Percentiles rank a stretch among this genome's conserved stretches.
These are phyloP conservation scores for Curvularia eragrostidis DNA, from an alignment of 2,329 filamentous ascomycete genomes.

Conservation along the genomic window DNA sequence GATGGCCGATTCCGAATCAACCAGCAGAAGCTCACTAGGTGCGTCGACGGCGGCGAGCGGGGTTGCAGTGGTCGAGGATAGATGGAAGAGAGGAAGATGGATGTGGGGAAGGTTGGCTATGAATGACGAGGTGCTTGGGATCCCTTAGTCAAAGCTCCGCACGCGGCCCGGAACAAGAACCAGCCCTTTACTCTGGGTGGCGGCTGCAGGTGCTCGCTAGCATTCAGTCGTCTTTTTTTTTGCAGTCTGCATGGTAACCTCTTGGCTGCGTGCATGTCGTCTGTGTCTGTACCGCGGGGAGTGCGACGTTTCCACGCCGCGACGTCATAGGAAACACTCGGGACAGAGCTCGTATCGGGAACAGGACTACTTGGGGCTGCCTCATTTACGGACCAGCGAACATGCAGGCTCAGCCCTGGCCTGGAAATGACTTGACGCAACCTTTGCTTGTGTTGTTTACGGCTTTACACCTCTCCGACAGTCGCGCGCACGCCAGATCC, in stretches of 20 bases:
- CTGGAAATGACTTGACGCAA: not conserved
- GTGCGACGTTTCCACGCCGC: constrained; percentile 3
- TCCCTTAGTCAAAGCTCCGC: constrained; percentile 23
- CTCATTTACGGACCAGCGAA: constrained; percentile 11
- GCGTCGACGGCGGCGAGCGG: constrained; percentile 2
- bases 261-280: not conserved
- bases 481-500: not conserved
- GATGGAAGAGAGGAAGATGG: constrained; percentile 16
- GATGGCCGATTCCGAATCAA: not conserved
- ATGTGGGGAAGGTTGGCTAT: constrained; percentile 23
- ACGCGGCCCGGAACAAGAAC: constrained; percentile 15
- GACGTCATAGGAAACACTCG: constrained; percentile 14
- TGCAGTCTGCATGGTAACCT: constrained; percentile 2
- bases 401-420: constrained; percentile 10
- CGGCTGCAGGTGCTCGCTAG: constrained; percentile 9
- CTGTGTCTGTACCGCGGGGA: not conserved
- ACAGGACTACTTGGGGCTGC: constrained; percentile 1
- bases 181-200: constrained; percentile 10
- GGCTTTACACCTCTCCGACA: not conserved
- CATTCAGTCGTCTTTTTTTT: constrained; percentile 7
- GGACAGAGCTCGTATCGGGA: constrained; percentile 2
- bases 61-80: constrained; percentile 9
- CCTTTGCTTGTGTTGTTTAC: not conserved
- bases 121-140: constrained; percentile 20
- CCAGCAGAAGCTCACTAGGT: constrained; percentile 6